Conservation (phyloP, 148 eudicot species). For the Cornus controversa region DNA sequence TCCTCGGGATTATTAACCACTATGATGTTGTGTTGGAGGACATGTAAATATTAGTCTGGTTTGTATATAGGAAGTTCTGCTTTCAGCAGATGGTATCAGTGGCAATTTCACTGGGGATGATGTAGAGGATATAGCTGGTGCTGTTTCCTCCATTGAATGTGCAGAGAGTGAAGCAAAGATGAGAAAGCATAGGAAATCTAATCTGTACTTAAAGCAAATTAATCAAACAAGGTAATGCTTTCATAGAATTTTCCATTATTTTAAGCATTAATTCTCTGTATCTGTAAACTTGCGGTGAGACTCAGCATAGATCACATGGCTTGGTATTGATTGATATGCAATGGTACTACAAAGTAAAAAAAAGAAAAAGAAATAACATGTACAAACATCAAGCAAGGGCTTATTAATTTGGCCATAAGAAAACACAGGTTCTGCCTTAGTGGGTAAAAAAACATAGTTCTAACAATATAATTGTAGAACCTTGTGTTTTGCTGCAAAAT, state of each 20-base stretch:
- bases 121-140: conserved; percentile 33
- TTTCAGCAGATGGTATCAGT: conserved; percentile 43
- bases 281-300: background rate
- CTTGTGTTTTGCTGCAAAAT: background rate
- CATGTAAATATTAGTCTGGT: conserved; percentile 9
- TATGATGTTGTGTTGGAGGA: conserved; percentile 9
- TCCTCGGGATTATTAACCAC: background rate
- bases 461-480: background rate
- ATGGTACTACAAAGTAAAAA: background rate
- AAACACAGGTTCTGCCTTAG: background rate
- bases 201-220: conserved; percentile 20
- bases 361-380: background rate
- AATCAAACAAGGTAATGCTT: conserved; percentile 39
- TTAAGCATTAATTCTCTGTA: background rate
- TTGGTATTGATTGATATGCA: background rate
- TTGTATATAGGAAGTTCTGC: conserved; percentile 46
- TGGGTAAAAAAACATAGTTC: no score
- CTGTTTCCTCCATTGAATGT: conserved; percentile 17
- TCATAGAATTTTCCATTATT: background rate
- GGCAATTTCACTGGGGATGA: conserved; percentile 29
- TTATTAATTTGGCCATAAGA: background rate
- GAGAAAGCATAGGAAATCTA: conserved; percentile 17
- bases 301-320: background rate
- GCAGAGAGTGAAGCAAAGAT: conserved; percentile 32
- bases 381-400: background rate